Evolutionary conservation across 306 rosid genomes (phyloP).

Genomic region (Fragaria iinumae): DNA sequence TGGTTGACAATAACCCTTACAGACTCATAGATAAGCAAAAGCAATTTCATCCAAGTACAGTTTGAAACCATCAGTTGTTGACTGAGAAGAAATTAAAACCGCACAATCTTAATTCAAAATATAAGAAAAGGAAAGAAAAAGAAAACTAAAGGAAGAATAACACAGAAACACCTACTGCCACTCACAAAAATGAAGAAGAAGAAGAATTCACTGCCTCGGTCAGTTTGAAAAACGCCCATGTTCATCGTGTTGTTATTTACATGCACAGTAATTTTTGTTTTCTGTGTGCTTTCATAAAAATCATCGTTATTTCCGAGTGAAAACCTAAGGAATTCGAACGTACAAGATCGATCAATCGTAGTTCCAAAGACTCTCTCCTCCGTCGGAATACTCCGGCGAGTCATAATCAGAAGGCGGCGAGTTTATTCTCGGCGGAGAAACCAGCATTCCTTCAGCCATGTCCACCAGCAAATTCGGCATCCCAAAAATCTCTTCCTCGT

Average conservation of each 20-base stretch:
- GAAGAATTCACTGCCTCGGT: not conserved
- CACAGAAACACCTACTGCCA: not conserved
- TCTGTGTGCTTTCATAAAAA: not conserved
- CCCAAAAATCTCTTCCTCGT: slow-evolving; percentile 76
- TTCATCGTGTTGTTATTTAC: slow-evolving; percentile 2
- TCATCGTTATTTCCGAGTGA: not conserved
- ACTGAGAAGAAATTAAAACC: not conserved
- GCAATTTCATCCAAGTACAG: not conserved
- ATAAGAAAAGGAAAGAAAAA: not conserved
- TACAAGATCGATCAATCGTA: slow-evolving; percentile 31
- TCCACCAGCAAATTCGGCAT: slow-evolving; percentile 82
- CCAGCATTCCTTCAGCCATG: slow-evolving; percentile 93
- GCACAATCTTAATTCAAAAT: not conserved
- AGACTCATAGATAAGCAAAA: not conserved
- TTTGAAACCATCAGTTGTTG: not conserved
- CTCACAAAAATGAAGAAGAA: slow-evolving; percentile 3
- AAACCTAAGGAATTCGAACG: not conserved
- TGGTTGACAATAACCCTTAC: not conserved
- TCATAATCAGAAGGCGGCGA: slow-evolving; percentile 39
- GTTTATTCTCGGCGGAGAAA: slow-evolving; percentile 79
- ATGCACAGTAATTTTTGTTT: not conserved
- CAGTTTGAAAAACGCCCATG: not conserved
- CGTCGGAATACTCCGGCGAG: slow-evolving; percentile 38
- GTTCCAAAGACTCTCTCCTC: slow-evolving; percentile 64
- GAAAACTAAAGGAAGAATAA: not conserved